Conservation (phyloP, 2,329 filamentous ascomycete species). For the Diaporthe citriasiana region DNA sequence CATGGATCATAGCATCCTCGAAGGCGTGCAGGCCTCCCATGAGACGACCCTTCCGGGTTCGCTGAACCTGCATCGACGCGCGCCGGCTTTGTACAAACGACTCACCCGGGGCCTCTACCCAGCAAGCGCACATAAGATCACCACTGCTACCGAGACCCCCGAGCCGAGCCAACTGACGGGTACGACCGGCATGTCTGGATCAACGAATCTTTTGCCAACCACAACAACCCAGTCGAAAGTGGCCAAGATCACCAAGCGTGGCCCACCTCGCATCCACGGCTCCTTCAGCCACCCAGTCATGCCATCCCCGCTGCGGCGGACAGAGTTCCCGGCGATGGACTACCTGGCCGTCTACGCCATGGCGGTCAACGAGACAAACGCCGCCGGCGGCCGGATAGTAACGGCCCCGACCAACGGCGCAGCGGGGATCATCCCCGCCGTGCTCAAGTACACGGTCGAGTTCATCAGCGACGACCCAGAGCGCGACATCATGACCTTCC, state of each 20-base stretch:
- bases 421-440: slow-evolving; percentile 64
- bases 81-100: slow-evolving; percentile 60
- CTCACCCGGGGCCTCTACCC: slow-evolving; percentile 63
- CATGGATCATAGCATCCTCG: slow-evolving; percentile 65
- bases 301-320: slow-evolving; percentile 61
- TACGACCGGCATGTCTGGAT: slow-evolving; percentile 22
- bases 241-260: slow-evolving; percentile 50
- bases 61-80: slow-evolving; percentile 62
- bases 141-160: slow-evolving; percentile 29
- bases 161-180: slow-evolving; percentile 23
- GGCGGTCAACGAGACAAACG: slow-evolving; percentile 67
- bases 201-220: slow-evolving; percentile 55
- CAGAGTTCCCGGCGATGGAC: slow-evolving; percentile 65
- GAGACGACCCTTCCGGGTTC: slow-evolving; percentile 61
- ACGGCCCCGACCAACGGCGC: slow-evolving; percentile 66
- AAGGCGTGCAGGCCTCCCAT: slow-evolving; percentile 61
- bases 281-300: slow-evolving; percentile 61
- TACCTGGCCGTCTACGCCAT: slow-evolving; percentile 66
- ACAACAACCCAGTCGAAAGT: slow-evolving; percentile 60
- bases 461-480: slow-evolving; percentile 65
- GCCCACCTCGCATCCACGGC: slow-evolving; percentile 59
- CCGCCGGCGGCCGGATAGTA: slow-evolving; percentile 64
- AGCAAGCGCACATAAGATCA: slow-evolving; percentile 44
- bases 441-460: slow-evolving; percentile 64
- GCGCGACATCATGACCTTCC: slow-evolving; percentile 63